Base-by-base conservation (phyloP, 495 filamentous ascomycete genomes). In the Hapsidospora chrysogenum region DNA sequence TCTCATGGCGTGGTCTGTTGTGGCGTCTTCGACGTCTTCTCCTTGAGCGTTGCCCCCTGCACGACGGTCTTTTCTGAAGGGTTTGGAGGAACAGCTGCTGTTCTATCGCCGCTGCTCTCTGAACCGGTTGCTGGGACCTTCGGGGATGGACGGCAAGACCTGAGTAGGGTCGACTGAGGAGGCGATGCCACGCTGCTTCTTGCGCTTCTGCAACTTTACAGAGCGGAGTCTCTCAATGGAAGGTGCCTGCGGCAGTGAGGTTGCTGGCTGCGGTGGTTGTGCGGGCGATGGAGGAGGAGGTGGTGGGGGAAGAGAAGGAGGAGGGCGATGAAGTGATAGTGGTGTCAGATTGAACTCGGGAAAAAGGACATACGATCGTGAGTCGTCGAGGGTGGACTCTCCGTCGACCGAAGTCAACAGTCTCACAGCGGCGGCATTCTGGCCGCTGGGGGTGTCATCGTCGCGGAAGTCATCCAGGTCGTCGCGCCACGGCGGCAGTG, bases 351-450 rank as follows among this genome's bases (percentile, higher is more conserved):
- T 36, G 33, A 16, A 16, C 16, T 23, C 16, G 20, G 19, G 26
- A 18, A 9, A 36, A 14, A 27, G 21, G 29, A 66, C 63, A 52
- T 66, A 66, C 63, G 56, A 44, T 52, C 53, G 23, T 6, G 23
- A 6, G 23, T 26, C 23, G 23, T 36, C 1, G 23, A 26, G 23
- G 11, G 6, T 11, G 11, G 23, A 26, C 23, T 26, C 23, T 11
- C 23, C 23, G 23, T 69, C 65, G 47, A 66, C 54, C 9, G 58
- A 64, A 19, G 63, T 72, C 47, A 72, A 46, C 43, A 72, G 49
- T 29, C 67, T 56, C n/a, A 68, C 53, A 39, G 47, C 57, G 31
- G 51, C 52, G 35, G 50, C 51, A 42, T 53, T 56, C 20, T 50
- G 39, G 35, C 47, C 45, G 31, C 44, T 54, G 4, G 54, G 47